These are phyloP conservation scores for Venturia pyrina DNA, from an alignment of 2,329 filamentous ascomycete genomes.

Conservation along the genomic window DNA sequence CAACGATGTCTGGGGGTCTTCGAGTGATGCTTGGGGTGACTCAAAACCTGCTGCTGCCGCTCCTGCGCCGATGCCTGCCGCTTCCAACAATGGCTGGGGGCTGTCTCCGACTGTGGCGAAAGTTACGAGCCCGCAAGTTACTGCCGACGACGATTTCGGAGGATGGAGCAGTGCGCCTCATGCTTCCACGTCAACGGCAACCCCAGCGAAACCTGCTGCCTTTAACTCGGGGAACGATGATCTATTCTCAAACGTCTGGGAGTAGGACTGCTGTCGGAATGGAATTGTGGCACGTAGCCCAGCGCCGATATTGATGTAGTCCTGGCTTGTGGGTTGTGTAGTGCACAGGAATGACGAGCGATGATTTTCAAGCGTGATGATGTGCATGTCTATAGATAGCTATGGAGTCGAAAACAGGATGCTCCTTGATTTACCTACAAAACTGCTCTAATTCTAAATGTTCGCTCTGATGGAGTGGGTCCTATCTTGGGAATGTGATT, in stretches of 20 bases:
- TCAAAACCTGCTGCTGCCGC: slow-evolving; percentile 24
- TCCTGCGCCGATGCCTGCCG: slow-evolving; percentile 31
- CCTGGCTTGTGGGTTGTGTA: background rate
- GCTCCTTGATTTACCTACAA: background rate
- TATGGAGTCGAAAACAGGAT: background rate
- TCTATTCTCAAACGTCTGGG: slow-evolving; percentile 93
- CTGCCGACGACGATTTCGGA: slow-evolving; percentile 86
- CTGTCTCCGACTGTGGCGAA: slow-evolving; percentile 45
- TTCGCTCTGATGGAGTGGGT: too few relatives aligned
- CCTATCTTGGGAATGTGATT: too few relatives aligned
- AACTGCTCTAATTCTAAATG: too few relatives aligned
- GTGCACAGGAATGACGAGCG: background rate
- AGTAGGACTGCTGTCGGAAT: slow-evolving; percentile 35
- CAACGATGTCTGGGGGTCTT: slow-evolving; percentile 66
- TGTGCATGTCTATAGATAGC: background rate
- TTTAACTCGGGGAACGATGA: slow-evolving; percentile 58
- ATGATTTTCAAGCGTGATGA: background rate
- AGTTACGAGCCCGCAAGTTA: background rate
- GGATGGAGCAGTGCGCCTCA: slow-evolving; percentile 72
- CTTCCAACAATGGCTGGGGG: slow-evolving; percentile 51
- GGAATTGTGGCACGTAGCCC: background rate
- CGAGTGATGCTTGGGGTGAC: slow-evolving; percentile 47
- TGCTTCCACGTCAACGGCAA: slow-evolving; percentile 27
- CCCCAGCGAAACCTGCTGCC: slow-evolving; percentile 39
- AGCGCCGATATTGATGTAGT: background rate